Evolutionary conservation across 2,329 filamentous ascomycete species (phyloP), one percentile per base, ranked within the genome.

Genomic region (Geosmithia flava): DNA sequence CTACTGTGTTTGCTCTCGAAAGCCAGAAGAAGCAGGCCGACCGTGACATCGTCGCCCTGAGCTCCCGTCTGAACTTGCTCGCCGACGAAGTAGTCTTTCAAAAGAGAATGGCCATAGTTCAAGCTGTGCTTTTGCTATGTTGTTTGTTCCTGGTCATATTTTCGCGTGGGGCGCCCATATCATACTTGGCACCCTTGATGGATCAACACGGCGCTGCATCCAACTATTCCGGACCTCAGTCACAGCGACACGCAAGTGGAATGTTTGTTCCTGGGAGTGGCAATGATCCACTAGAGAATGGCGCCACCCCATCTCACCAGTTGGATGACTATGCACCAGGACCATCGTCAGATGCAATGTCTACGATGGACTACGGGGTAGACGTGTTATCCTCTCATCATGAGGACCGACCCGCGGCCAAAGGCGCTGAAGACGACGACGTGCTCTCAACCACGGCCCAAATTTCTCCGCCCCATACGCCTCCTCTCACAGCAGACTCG

Each of bases 41-140:
- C 58, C 76, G 81, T 48, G 90, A 97, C 60, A 83, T 95, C 51
- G 74, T 89, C 42, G 90, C 90, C 3, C 74, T 97, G 47, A 87
- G 83, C 57, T 71, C 81, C 8, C 79, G 93, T 20, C 76, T 98
- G 41, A 90, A 86, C 50, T 74, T 97, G 30, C 76, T 98, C 11
- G 91, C 91, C n/a, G 91, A 97, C 58, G 93, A 98, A 64, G 79
- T 97, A 20, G 77, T 83, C 37, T 85, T 85, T 55, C 81, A 85
- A 65, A 96, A 96, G 66, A 79, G 91, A 51, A 94, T 97, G 81
- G 87, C 87, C 4, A 93, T 97, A 50, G 78, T 95, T 33, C 93
- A 97, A 63, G 89, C 86, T 44, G 79, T 94, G 5, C 75, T 98
- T 8, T 76, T 97, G 6, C 76, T 97, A 1, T 80, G 91, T 44